phyloP scores from a whole-genome alignment of 345 rosid species.

The Eucalyptus cloeziana region DNA sequence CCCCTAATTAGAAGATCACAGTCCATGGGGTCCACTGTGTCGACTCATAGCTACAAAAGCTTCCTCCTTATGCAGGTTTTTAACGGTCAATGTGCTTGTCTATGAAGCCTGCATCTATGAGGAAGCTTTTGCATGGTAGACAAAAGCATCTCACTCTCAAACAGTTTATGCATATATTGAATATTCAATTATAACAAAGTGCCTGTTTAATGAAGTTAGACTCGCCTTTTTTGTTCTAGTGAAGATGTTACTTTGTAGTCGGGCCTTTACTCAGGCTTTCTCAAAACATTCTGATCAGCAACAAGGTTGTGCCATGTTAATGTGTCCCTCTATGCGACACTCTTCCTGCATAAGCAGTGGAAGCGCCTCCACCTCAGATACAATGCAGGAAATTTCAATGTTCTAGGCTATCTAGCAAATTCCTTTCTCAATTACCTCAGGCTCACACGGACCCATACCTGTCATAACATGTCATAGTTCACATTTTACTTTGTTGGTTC shows the following conservation, averaged over 20 bases:
- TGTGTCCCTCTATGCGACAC: background rate
- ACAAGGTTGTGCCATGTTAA: background rate
- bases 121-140: background rate
- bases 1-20: background rate
- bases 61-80: background rate
- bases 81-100: background rate
- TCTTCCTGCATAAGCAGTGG: background rate
- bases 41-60: background rate
- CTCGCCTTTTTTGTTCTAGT: background rate
- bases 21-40: background rate
- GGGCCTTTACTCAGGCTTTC: background rate
- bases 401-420: background rate
- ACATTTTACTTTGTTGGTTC: background rate
- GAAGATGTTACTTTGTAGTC: background rate
- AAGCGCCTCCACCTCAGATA: background rate
- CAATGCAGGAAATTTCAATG: background rate
- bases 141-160: background rate
- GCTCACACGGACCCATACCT: background rate
- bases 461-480: background rate
- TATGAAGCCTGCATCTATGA: background rate
- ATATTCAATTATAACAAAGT: background rate
- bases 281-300: background rate
- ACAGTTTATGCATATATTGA: background rate
- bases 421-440: background rate
- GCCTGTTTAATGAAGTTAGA: background rate